A percentile compares a stretch with the other conserved stretches of the same genome.
phyloP scores from a whole-genome alignment of 1,284 basidiomycete species.

The Ceratobasidium sp. region DNA sequence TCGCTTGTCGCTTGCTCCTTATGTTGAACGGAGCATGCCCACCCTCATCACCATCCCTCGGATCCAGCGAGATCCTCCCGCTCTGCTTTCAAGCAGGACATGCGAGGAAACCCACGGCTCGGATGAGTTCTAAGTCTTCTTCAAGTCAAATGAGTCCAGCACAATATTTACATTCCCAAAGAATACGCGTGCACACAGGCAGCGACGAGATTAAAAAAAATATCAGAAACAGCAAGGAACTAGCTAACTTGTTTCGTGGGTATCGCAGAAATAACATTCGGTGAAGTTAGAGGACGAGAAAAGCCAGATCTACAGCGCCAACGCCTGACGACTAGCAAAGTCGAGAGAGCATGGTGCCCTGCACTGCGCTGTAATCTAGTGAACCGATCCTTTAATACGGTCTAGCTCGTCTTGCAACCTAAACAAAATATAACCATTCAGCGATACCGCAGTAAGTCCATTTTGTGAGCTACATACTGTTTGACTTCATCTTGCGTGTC shows the following conservation, averaged over 20 bases:
- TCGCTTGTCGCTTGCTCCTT: no score
- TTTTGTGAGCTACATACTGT: slow-evolving; percentile 67
- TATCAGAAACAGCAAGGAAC: not conserved
- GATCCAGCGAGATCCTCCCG: no score
- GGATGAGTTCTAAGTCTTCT: no score
- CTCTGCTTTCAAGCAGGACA: no score
- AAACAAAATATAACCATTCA: not conserved
- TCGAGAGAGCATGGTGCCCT: no score
- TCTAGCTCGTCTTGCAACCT: slow-evolving; percentile 40
- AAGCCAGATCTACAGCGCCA: no score
- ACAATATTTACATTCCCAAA: slow-evolving; percentile 39
- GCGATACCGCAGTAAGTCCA: not conserved
- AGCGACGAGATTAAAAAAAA: slow-evolving; percentile 27
- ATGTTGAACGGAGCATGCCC: not conserved
- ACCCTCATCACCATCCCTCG: no score
- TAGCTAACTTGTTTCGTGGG: not conserved
- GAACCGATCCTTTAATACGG: slow-evolving; percentile 24
- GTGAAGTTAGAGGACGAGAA: no score
- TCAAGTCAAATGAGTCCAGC: slow-evolving; percentile 6
- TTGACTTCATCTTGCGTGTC: slow-evolving; percentile 77
- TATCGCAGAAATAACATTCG: slow-evolving; percentile 23
- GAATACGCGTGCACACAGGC: slow-evolving; percentile 7
- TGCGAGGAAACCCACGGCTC: no score
- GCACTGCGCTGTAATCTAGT: no score
- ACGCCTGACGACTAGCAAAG: no score